Evolutionary conservation across 148 eudicot species (phyloP), one percentile per base, ranked within the genome.

Genomic region (Fagopyrum esculentum): DNA sequence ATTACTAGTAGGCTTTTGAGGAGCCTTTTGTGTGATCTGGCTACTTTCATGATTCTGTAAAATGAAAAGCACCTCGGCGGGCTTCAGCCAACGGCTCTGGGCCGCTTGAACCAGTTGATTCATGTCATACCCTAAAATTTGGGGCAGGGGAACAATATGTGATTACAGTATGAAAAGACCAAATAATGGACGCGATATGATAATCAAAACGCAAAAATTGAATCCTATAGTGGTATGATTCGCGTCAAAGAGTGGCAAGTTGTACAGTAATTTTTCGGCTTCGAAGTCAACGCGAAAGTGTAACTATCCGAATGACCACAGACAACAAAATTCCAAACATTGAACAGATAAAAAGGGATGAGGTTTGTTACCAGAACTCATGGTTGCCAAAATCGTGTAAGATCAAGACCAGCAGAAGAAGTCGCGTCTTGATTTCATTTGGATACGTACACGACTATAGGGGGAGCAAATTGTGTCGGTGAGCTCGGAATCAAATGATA

Each of bases 21-120:
- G 87, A n/a, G 89, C 81, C 80, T 82, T 85, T 59, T 86, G 81
- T 8, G 97, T 90, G 55, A 95, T 85, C 87, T 90, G 86, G 80
- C 80, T 82, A 45, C 84, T 86, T 15, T 81, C 87, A 74, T 87
- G 85, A 81, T 86, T 95, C 82, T 89, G 88, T 70, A 95, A 81
- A 74, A 95, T 90, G 81, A 84, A 90, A 56, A 82, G 84, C 73
- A 95, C 97, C 85, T 95, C 99, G 40, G 82, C 83, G 12, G 99
- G 94, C 85, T 95, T 95, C 66, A 95, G 79, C 99, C 99, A 95
- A 47, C 99, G 91, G 73, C 59, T 75, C 80, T 87, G 88, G 69
- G 99, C 99, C 83, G 88, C 98, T 79, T 75, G 86, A 78, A 87
- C 81, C 52, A 95, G 83, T 73, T 95, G 86, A 73, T 79, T 80